Conservation (phyloP, 2,329 filamentous ascomycete genomes). For the Plenodomus tracheiphilus region DNA sequence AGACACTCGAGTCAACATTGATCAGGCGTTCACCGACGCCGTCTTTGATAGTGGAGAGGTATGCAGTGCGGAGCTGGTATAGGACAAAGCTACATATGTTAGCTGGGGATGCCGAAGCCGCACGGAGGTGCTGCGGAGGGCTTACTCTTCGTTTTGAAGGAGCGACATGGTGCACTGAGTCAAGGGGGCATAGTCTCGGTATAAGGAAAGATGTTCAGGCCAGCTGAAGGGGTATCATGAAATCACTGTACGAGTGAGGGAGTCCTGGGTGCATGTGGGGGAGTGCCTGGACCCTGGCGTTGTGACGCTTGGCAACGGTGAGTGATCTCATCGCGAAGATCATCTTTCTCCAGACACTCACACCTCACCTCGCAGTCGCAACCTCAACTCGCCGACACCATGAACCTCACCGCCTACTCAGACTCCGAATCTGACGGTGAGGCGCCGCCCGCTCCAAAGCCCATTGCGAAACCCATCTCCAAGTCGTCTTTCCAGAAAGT, state of each 20-base stretch:
- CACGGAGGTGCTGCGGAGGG: slow-evolving; percentile 6
- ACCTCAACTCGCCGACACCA: slow-evolving; percentile 43
- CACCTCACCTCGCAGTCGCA: too few relatives aligned
- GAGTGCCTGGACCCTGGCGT: slow-evolving; percentile 18
- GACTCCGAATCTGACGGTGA: slow-evolving; percentile 75
- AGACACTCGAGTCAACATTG: slow-evolving; percentile 75
- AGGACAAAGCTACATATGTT: slow-evolving; percentile 67
- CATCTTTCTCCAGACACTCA: slow-evolving; percentile 4
- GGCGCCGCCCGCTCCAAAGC: slow-evolving; percentile 33
- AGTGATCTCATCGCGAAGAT: slow-evolving; percentile 19
- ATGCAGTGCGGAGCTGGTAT: slow-evolving; percentile 79
- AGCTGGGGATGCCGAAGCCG: slow-evolving; percentile 17
- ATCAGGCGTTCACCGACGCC: slow-evolving; percentile 84
- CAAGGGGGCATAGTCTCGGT: slow-evolving; percentile 21
- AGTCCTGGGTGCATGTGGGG: slow-evolving; percentile 7
- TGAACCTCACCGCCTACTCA: slow-evolving; percentile 83
- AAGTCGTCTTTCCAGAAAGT: slow-evolving; percentile 76
- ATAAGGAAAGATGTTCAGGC: slow-evolving; percentile 26
- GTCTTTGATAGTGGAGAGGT: slow-evolving; percentile 78
- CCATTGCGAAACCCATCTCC: slow-evolving; percentile 47
- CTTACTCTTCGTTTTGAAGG: slow-evolving; percentile 51
- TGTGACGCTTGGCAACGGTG: slow-evolving; percentile 18
- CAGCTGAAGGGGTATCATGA: slow-evolving; percentile 35
- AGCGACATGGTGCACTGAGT: slow-evolving; percentile 43
- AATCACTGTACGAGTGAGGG: slow-evolving; percentile 7